Evolutionary conservation across 805 yeast genomes (phyloP).

Genomic region (Starmerella bacillaris): DNA sequence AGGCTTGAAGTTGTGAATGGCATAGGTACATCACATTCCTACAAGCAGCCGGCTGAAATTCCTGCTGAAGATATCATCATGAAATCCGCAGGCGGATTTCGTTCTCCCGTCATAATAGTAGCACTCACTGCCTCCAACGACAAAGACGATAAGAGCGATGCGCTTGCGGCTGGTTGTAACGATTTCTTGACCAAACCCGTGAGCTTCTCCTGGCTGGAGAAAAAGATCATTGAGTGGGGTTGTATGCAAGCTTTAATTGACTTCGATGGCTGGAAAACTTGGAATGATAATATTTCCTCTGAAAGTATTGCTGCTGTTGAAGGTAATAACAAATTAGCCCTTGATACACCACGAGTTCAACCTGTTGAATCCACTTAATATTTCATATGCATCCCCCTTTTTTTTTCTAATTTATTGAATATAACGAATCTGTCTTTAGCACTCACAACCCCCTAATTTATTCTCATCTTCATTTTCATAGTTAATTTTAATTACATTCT

Average conservation of each 20-base stretch:
- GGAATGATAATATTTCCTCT: conserved; percentile 18
- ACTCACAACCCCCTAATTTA: no score
- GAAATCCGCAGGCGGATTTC: conserved; percentile 31
- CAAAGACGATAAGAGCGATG: conserved; percentile 69
- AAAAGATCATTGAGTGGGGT: conserved; percentile 88
- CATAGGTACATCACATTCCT: conserved; percentile 42
- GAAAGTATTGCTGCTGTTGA: no score
- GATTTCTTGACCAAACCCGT: conserved; percentile 94
- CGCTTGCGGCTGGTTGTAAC: conserved; percentile 92
- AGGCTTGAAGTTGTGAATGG: conserved; percentile 61
- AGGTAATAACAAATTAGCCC: neutral
- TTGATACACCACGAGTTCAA: neutral
- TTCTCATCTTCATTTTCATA: no score
- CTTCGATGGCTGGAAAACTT: conserved; percentile 68
- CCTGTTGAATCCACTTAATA: neutral
- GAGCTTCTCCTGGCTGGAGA: conserved; percentile 79
- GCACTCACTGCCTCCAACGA: conserved; percentile 89
- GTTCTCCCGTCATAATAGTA: conserved; percentile 92
- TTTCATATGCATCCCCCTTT: no score
- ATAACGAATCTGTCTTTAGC: no score
- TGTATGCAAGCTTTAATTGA: conserved; percentile 98
- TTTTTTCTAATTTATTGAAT: no score
- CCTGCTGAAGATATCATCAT: conserved; percentile 19
- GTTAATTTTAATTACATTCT: no score
- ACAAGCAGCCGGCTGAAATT: conserved; percentile 20